A percentile compares a stretch with the other conserved stretches of the same genome.
Evolutionary conservation across 2,329 filamentous ascomycete species (phyloP).

Genomic region (Aureobasidium musti): DNA sequence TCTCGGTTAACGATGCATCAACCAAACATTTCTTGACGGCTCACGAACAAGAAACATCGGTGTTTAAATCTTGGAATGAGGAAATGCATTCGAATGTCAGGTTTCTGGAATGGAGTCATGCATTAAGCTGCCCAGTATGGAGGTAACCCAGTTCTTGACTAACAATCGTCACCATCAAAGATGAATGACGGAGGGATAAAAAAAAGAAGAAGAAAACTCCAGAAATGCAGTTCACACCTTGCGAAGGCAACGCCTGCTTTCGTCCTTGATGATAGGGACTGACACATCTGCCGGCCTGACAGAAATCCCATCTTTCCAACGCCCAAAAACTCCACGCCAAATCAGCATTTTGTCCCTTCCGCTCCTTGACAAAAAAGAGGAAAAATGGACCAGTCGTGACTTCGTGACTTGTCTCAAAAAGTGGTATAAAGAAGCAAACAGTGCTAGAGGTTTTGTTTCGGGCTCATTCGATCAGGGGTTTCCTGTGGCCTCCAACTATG

Average conservation of each 20-base stretch:
- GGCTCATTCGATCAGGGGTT: slow-evolving; percentile 65
- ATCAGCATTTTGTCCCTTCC: slow-evolving; percentile 15
- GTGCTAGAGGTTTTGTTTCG: not conserved
- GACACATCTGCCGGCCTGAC: not conserved
- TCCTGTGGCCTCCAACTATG: slow-evolving; percentile 63
- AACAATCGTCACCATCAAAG: not conserved
- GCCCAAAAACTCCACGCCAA: slow-evolving; percentile 23
- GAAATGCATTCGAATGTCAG: not conserved
- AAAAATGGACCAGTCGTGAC: slow-evolving; percentile 1
- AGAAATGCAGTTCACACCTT: slow-evolving; percentile 12
- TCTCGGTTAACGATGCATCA: not conserved
- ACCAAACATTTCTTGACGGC: not conserved
- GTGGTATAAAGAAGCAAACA: slow-evolving; percentile 7
- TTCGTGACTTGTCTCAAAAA: slow-evolving; percentile 14
- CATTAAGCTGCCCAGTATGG: not conserved
- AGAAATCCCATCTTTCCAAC: not conserved
- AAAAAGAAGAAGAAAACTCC: not conserved
- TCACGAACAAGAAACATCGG: not conserved
- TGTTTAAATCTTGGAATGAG: not conserved
- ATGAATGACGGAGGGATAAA: not conserved
- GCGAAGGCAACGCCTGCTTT: not conserved
- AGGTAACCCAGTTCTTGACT: not conserved
- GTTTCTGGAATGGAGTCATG: not conserved
- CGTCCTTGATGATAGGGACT: not conserved
- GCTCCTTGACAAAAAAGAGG: not conserved